phyloP scores from a whole-genome alignment of 2,329 filamentous ascomycete genomes.

The Alternaria rosae region DNA sequence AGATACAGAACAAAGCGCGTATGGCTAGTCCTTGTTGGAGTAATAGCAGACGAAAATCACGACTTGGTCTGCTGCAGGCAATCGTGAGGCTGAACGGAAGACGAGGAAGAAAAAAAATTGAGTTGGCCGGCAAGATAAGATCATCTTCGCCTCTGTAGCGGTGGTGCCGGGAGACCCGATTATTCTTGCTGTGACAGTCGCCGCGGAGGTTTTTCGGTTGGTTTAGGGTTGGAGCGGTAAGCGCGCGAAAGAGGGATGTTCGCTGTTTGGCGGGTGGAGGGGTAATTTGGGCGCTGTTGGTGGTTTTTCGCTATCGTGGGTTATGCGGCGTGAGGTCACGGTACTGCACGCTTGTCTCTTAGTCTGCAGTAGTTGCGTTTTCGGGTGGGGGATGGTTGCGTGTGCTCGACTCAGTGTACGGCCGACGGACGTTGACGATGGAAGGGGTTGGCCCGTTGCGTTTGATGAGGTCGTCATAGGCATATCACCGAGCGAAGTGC shows the following conservation, averaged over 20 bases:
- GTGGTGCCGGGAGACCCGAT: conserved; percentile 1
- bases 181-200: neutral
- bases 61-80: neutral
- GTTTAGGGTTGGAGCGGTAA: conserved; percentile 12
- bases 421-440: neutral
- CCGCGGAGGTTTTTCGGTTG: neutral
- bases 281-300: conserved; percentile 2
- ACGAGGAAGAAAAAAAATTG: neutral
- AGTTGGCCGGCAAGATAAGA: neutral
- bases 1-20: neutral
- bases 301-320: conserved; percentile 7
- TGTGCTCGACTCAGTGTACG: conserved; percentile 4
- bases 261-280: conserved; percentile 6
- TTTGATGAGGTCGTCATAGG: neutral
- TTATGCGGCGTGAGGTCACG: conserved; percentile 19
- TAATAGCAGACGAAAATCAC: neutral
- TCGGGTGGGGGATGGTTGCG: conserved; percentile 12
- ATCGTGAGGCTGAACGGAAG: conserved; percentile 1
- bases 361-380: conserved; percentile 14
- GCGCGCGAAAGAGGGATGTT: conserved; percentile 13
- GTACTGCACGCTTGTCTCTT: conserved; percentile 9
- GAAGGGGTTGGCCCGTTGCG: neutral
- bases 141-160: neutral
- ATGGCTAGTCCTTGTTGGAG: neutral
- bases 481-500: neutral